Base-by-base conservation (phyloP, 192 early-diverging fungal genomes). In the Fimicolochytrium jonesii region DNA sequence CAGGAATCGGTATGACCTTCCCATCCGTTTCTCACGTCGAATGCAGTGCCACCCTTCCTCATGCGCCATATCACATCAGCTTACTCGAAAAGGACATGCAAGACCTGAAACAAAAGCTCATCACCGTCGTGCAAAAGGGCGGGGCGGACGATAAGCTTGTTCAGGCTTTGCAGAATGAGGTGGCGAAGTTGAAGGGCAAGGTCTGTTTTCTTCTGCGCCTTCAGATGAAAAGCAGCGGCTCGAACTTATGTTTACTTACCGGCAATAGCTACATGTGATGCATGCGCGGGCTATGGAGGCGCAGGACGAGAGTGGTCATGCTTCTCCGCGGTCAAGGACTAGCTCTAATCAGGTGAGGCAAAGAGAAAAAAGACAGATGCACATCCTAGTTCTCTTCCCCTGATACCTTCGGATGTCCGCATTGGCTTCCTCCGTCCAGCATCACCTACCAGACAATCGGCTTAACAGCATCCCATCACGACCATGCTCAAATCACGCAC, bases 1-100 rank as follows among this genome's bases (percentile, higher is more conserved):
- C 9, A 30, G 53, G 35, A 55, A 55, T 36, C 13, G 35, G 53
- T 55, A 55, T 3, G 30, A n/a, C n/a, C n/a, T n/a, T n/a, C n/a
- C n/a, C n/a, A n/a, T n/a, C n/a, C 22, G 17, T 39, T 17, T 11
- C 37, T 39, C 37, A 39, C 37, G 9, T 39, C 37, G 17, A 9
- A 11, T 39, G 9, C 10, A 11, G 17, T 9, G 37, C 17, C 37
- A 39, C 9, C 17, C 17, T 17, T 39, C 17, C 37, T 11, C 9
- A 9, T 39, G 37, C 6, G 22, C 13, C 46, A 48, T 7, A 7
- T 9, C 46, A 7, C 7, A 7, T 17, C 22, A 55, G 53, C 2
- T 26, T 55, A 9, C 32, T 55, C 4, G 53, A 55, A 25, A 30
- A 18, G 17, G 32, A 34, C n/a, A 13, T 55, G 4, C 33, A 55